These are phyloP conservation scores for Nakataea oryzae DNA, from an alignment of 2,329 filamentous ascomycete species.

Conservation along the genomic window DNA sequence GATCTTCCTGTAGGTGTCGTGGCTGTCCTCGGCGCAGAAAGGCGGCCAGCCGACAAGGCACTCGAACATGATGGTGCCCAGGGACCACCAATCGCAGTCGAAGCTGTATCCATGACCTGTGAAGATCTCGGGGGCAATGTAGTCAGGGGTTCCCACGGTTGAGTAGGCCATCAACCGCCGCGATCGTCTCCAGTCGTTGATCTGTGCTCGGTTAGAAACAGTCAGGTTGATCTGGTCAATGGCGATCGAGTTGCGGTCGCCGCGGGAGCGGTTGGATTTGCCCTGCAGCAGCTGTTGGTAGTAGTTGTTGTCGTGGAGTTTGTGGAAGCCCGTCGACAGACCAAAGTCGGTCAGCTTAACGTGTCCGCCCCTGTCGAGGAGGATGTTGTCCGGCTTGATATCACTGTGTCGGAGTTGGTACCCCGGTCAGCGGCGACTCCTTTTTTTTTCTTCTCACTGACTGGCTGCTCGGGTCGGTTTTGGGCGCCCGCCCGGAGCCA, in stretches of 20 bases:
- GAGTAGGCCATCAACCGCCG: constrained; percentile 95
- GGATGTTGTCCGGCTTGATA: constrained; percentile 98
- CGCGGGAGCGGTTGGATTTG: constrained; percentile 55
- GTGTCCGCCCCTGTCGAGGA: constrained; percentile 88
- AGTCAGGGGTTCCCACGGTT: constrained; percentile 94
- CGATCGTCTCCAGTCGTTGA: constrained; percentile 98
- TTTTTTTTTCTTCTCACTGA: too few relatives aligned
- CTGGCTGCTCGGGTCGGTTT: too few relatives aligned
- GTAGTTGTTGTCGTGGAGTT: constrained; percentile 95
- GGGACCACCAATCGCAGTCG: constrained; percentile 98
- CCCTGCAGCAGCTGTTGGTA: constrained; percentile 93
- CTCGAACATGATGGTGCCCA: constrained; percentile 99
- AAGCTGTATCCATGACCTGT: constrained; percentile 93
- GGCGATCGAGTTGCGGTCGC: constrained; percentile 83
- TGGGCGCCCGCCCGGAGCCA: not conserved
- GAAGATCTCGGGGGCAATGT: constrained; percentile 98
- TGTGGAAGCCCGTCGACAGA: constrained; percentile 94
- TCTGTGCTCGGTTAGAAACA: constrained; percentile 92
- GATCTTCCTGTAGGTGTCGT: constrained; percentile 98
- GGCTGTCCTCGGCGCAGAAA: constrained; percentile 95
- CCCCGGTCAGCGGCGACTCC: not conserved
- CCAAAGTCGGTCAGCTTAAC: constrained; percentile 98
- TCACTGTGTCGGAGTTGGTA: constrained; percentile 35
- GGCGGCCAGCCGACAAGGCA: constrained; percentile 97
- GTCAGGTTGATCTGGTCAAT: constrained; percentile 98